These are phyloP conservation scores for Saccharomyces jurei DNA, from an alignment of 805 yeast genomes.

Conservation along the genomic window DNA sequence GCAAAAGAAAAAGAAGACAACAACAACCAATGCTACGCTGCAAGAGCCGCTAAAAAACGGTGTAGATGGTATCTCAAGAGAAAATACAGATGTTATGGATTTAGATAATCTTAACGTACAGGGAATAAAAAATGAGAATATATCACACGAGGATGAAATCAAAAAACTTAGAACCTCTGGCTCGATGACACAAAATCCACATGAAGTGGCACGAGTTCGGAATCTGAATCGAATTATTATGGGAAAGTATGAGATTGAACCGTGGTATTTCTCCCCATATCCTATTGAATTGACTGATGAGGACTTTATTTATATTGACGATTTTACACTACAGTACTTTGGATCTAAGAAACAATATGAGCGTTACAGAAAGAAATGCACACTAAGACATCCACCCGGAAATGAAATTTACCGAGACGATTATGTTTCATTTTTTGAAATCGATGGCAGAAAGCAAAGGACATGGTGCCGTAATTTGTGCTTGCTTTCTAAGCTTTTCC, in stretches of 20 bases:
- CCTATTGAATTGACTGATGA: slow-evolving; percentile 92
- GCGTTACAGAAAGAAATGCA: slow-evolving; percentile 79
- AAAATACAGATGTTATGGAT: slow-evolving; percentile 61
- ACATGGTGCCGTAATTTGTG: slow-evolving; percentile 97
- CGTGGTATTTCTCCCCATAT: slow-evolving; percentile 98
- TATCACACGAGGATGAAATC: slow-evolving; percentile 84
- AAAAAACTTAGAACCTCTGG: slow-evolving; percentile 91
- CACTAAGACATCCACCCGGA: slow-evolving; percentile 94
- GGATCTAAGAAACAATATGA: slow-evolving; percentile 88
- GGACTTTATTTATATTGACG: slow-evolving; percentile 84
- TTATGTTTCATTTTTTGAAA: slow-evolving; percentile 89
- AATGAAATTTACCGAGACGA: slow-evolving; percentile 94
- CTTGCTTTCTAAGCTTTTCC: slow-evolving; percentile 75
- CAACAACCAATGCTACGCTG: slow-evolving; percentile 7
- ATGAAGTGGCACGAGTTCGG: slow-evolving; percentile 84
- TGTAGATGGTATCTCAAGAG: neutral
- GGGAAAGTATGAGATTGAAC: slow-evolving; percentile 90
- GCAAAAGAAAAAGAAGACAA: slow-evolving; percentile 31
- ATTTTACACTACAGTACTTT: slow-evolving; percentile 80
- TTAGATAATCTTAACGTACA: slow-evolving; percentile 79
- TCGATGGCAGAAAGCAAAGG: slow-evolving; percentile 92
- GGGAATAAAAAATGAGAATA: slow-evolving; percentile 61
- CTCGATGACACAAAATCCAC: slow-evolving; percentile 86
- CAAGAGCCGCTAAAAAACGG: slow-evolving; percentile 25
- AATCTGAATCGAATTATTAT: slow-evolving; percentile 70